These are phyloP conservation scores for Calocybe indica DNA, from an alignment of 768 basidiomycete species.

Conservation along the genomic window DNA sequence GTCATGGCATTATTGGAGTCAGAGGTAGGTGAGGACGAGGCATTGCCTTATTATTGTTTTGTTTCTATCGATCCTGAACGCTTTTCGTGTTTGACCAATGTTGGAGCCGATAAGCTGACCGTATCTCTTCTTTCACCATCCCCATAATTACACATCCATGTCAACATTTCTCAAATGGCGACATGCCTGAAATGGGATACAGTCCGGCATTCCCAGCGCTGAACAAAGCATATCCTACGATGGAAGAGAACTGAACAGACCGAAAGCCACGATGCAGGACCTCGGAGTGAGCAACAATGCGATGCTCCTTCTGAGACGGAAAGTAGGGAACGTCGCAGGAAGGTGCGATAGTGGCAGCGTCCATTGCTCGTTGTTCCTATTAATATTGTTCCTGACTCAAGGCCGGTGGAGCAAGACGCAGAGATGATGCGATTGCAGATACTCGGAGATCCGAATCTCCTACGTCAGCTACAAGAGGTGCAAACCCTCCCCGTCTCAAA, in stretches of 20 bases:
- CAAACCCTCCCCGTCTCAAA: conserved; percentile 15
- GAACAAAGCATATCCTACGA: conserved; percentile 74
- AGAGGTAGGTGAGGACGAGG: conserved; percentile 56
- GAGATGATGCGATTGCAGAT: conserved; percentile 90
- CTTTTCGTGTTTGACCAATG: too few relatives aligned
- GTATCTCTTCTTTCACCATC: too few relatives aligned
- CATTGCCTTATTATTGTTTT: too few relatives aligned
- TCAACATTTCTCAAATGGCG: background rate
- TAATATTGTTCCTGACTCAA: conserved; percentile 19
- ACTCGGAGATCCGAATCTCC: conserved; percentile 75
- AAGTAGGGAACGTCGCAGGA: conserved; percentile 38
- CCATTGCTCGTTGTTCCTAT: background rate
- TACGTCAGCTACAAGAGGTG: conserved; percentile 69
- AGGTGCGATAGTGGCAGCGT: conserved; percentile 22
- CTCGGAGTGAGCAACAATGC: conserved; percentile 55
- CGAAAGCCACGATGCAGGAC: conserved; percentile 61
- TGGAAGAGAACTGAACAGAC: conserved; percentile 57
- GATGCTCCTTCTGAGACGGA: conserved; percentile 64
- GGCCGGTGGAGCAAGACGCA: conserved; percentile 69
- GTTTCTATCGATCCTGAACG: too few relatives aligned
- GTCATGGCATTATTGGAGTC: conserved; percentile 93
- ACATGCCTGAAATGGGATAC: conserved; percentile 1
- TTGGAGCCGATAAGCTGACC: too few relatives aligned
- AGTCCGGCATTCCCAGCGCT: conserved; percentile 69
- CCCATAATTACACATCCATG: background rate